A percentile compares a stretch with the other conserved stretches of the same genome.
phyloP scores from a whole-genome alignment of 1,284 basidiomycete genomes.

The Cerrena zonata region DNA sequence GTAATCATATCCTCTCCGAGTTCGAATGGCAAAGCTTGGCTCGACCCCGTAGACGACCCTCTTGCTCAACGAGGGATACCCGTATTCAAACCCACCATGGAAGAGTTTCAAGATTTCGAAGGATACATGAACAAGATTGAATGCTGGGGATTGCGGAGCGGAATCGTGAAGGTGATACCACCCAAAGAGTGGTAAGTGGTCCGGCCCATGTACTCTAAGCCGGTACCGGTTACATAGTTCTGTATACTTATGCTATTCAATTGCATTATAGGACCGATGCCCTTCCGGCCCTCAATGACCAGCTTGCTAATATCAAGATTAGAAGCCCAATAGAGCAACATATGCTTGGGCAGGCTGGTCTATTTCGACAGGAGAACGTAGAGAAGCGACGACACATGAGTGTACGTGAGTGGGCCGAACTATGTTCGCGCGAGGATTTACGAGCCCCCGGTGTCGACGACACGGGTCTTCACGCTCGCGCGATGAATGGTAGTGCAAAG shows the following conservation, averaged over 20 bases:
- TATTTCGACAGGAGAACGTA: conserved; percentile 88
- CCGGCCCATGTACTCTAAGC: too few species aligned
- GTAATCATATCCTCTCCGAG: conserved; percentile 48
- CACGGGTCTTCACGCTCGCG: conserved; percentile 51
- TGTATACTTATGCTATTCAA: neutral
- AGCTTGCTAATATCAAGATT: conserved; percentile 71
- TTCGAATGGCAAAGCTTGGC: conserved; percentile 56
- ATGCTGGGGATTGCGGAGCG: conserved; percentile 81
- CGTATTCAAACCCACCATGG: conserved; percentile 87
- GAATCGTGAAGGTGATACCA: conserved; percentile 91
- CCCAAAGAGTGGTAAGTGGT: conserved; percentile 77
- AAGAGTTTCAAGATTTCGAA: conserved; percentile 85
- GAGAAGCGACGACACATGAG: conserved; percentile 80
- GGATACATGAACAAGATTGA: conserved; percentile 80
- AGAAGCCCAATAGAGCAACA: conserved; percentile 86
- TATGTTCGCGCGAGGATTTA: conserved; percentile 68
- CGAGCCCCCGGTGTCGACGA: conserved; percentile 67
- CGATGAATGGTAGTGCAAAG: conserved; percentile 21
- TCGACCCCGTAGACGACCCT: conserved; percentile 78
- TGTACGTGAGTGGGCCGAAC: conserved; percentile 81
- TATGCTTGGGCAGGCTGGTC: conserved; percentile 79
- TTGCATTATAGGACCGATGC: conserved; percentile 54
- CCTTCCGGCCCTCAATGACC: conserved; percentile 62
- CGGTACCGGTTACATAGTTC: neutral
- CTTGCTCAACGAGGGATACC: conserved; percentile 84